Percentiles rank a stretch among this genome's conserved stretches.
These are phyloP conservation scores for Solanum appendiculatum DNA, from an alignment of 257 asterid species.

Conservation along the genomic window DNA sequence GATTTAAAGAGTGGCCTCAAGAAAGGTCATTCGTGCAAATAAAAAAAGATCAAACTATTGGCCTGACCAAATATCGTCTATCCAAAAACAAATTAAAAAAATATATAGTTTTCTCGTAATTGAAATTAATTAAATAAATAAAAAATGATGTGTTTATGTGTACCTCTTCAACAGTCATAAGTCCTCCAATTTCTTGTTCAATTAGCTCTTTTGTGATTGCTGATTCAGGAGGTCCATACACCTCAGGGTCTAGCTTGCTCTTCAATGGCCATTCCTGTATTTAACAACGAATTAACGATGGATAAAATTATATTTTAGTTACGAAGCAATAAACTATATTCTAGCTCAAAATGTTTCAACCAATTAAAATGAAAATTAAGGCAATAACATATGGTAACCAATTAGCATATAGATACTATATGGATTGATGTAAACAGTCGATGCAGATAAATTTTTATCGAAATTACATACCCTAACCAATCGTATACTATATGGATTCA, in stretches of 20 bases:
- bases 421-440: background rate
- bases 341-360: background rate
- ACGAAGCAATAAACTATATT: background rate
- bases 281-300: background rate
- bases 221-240: slow-evolving; percentile 73
- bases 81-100: background rate
- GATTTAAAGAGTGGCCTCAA: background rate
- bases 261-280: slow-evolving; percentile 71
- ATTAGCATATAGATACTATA: too few relatives aligned
- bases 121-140: background rate
- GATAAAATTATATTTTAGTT: too few relatives aligned
- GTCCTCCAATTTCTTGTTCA: slow-evolving; percentile 38
- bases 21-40: background rate
- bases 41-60: background rate
- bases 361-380: background rate
- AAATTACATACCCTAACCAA: slow-evolving; percentile 42
- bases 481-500: slow-evolving; percentile 47
- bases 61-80: background rate
- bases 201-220: slow-evolving; percentile 43
- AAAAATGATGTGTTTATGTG: background rate
- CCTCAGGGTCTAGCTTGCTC: slow-evolving; percentile 58
- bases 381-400: background rate
- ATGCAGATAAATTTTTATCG: background rate
- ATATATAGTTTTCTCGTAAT: background rate
- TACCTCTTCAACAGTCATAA: slow-evolving; percentile 55